phyloP scores from a whole-genome alignment of 2,329 filamentous ascomycete species.

The Tympanopsis confertula region DNA sequence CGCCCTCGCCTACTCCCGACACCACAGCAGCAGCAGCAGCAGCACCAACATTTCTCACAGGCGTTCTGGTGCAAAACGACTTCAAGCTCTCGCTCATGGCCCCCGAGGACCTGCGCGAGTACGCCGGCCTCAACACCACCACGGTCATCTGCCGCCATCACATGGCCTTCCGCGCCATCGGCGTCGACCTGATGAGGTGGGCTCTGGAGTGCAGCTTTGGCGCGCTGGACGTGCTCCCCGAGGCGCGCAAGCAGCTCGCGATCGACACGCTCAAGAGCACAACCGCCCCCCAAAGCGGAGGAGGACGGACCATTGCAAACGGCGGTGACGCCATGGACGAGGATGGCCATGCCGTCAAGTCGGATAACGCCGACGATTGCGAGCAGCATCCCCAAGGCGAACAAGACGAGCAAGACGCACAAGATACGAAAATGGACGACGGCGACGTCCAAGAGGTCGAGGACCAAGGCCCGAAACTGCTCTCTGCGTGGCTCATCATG shows the following conservation, averaged over 20 bases:
- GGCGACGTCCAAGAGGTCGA: slow-evolving; percentile 43
- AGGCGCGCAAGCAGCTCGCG: slow-evolving; percentile 15
- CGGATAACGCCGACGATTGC: slow-evolving; percentile 16
- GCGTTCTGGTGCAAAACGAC: slow-evolving; percentile 94
- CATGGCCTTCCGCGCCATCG: slow-evolving; percentile 62
- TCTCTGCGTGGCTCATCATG: slow-evolving; percentile 65
- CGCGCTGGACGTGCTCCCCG: slow-evolving; percentile 59
- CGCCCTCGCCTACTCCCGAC: neutral
- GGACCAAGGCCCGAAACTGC: slow-evolving; percentile 45
- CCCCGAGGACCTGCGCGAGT: slow-evolving; percentile 88
- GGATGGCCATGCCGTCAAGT: slow-evolving; percentile 14
- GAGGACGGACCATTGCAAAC: slow-evolving; percentile 21
- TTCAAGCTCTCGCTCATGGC: slow-evolving; percentile 97
- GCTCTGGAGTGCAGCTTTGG: slow-evolving; percentile 90
- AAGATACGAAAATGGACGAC: slow-evolving; percentile 24
- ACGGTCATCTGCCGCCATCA: slow-evolving; percentile 88
- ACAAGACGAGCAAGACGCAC: slow-evolving; percentile 20
- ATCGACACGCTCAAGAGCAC: slow-evolving; percentile 20
- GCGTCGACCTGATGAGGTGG: slow-evolving; percentile 86
- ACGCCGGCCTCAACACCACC: slow-evolving; percentile 91
- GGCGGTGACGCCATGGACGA: slow-evolving; percentile 16
- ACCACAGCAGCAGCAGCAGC: slow-evolving; percentile 13
- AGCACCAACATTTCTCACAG: slow-evolving; percentile 55
- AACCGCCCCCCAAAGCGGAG: slow-evolving; percentile 22
- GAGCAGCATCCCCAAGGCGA: slow-evolving; percentile 26